Evolutionary conservation across 441 rosid species (phyloP).

Genomic region (Arabidopsis lyrata): DNA sequence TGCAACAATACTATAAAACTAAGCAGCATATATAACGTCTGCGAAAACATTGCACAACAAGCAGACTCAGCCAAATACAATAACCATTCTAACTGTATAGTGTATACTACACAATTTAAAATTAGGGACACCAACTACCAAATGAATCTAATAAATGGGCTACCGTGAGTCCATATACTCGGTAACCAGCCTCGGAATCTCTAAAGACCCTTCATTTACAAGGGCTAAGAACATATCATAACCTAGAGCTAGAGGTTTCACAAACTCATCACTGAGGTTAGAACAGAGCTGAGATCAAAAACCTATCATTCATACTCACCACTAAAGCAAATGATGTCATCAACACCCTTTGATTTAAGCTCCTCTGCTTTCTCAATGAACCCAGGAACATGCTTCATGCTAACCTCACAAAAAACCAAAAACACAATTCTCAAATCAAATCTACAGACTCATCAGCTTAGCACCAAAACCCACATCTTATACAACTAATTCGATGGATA

Average conservation of each 20-base stretch:
- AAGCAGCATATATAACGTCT: too few relatives aligned
- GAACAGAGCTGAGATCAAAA: not conserved
- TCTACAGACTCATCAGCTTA: slow-evolving; percentile 10
- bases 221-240: too few relatives aligned
- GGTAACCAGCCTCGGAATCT: too few relatives aligned
- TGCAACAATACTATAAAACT: not conserved
- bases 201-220: too few relatives aligned
- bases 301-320: slow-evolving; percentile 50
- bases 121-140: too few relatives aligned
- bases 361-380: slow-evolving; percentile 87
- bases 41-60: too few relatives aligned
- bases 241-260: not conserved
- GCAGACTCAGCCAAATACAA: too few relatives aligned
- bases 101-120: too few relatives aligned
- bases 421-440: slow-evolving; percentile 2
- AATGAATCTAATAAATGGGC: too few relatives aligned
- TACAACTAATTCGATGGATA: not conserved
- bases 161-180: too few relatives aligned
- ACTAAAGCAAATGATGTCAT: slow-evolving; percentile 77
- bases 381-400: slow-evolving; percentile 93
- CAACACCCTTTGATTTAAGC: slow-evolving; percentile 82
- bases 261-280: not conserved
- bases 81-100: too few relatives aligned
- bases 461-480: slow-evolving; percentile 2
- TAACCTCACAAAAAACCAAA: slow-evolving; percentile 30